A percentile compares a stretch with the other conserved stretches of the same genome.
Conservation (phyloP, 306 rosid genomes). For the Lathyrus tuberosus region DNA sequence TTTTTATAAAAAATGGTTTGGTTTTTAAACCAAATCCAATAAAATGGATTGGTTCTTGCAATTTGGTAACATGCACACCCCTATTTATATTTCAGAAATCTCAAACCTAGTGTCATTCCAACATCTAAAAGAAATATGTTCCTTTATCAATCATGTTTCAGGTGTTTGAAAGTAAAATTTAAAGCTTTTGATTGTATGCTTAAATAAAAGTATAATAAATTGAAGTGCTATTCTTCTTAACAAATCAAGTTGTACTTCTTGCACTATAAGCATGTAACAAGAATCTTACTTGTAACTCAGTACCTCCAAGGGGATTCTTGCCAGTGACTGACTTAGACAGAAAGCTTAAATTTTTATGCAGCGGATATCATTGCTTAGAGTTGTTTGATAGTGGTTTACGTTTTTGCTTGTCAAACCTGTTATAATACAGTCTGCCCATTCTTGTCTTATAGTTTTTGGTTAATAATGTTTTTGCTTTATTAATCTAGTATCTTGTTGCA, state of each 20-base stretch:
- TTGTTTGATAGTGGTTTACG: neutral
- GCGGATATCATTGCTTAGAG: slow-evolving; percentile 20
- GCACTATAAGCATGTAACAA: slow-evolving; percentile 2
- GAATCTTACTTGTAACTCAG: slow-evolving; percentile 8
- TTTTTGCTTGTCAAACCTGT: slow-evolving; percentile 21
- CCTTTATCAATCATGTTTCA: neutral
- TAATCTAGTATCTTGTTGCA: slow-evolving; percentile 36
- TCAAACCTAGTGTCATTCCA: slow-evolving; percentile 9
- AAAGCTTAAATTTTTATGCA: slow-evolving; percentile 21
- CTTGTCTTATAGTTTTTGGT: neutral
- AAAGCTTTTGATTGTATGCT: slow-evolving; percentile 4
- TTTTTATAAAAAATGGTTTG: too few species aligned
- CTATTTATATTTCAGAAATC: slow-evolving; percentile 14
- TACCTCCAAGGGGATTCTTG: slow-evolving; percentile 1
- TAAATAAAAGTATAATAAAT: slow-evolving; percentile 11
- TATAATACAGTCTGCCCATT: neutral
- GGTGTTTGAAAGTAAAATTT: neutral
- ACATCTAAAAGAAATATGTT: neutral
- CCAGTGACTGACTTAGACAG: neutral
- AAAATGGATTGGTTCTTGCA: too few species aligned
- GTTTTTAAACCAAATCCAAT: too few species aligned
- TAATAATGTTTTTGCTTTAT: slow-evolving; percentile 15
- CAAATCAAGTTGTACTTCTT: slow-evolving; percentile 16
- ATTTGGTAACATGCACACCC: too few species aligned
- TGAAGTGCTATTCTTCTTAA: slow-evolving; percentile 10